These are phyloP conservation scores for Paecilomyces sp. DNA, from an alignment of 2,329 filamentous ascomycete genomes.

Conservation along the genomic window DNA sequence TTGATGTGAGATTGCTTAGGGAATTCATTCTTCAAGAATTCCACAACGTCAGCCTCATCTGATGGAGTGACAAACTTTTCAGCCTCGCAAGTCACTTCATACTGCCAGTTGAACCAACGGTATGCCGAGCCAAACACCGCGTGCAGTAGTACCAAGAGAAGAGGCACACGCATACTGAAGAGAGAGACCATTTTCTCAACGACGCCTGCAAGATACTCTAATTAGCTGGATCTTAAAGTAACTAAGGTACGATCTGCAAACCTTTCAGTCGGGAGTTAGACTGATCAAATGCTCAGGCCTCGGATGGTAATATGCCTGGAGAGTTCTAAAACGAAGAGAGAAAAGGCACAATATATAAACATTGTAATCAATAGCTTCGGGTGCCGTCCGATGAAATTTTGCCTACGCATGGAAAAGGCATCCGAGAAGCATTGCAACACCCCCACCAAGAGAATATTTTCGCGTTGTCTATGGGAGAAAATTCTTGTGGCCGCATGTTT, in stretches of 20 bases:
- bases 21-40: constrained; percentile 9
- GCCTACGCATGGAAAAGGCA: background rate
- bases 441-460: background rate
- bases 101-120: constrained; percentile 14
- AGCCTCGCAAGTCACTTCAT: constrained; percentile 11
- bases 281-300: background rate
- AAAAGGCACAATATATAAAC: background rate
- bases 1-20: constrained; percentile 9
- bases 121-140: constrained; percentile 6
- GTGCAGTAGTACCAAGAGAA: constrained; percentile 5
- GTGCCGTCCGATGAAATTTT: background rate
- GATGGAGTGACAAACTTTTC: constrained; percentile 8
- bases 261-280: background rate
- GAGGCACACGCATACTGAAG: background rate
- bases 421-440: background rate
- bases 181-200: background rate
- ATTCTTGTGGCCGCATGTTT: background rate
- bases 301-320: background rate
- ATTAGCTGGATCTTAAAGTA: background rate
- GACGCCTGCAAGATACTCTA: background rate
- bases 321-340: background rate
- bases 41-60: constrained; percentile 5
- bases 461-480: background rate
- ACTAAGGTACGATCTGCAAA: background rate
- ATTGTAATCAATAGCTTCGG: background rate